These are phyloP conservation scores for Verticillium albo-atrum DNA, from an alignment of 2,329 filamentous ascomycete genomes.

Conservation along the genomic window DNA sequence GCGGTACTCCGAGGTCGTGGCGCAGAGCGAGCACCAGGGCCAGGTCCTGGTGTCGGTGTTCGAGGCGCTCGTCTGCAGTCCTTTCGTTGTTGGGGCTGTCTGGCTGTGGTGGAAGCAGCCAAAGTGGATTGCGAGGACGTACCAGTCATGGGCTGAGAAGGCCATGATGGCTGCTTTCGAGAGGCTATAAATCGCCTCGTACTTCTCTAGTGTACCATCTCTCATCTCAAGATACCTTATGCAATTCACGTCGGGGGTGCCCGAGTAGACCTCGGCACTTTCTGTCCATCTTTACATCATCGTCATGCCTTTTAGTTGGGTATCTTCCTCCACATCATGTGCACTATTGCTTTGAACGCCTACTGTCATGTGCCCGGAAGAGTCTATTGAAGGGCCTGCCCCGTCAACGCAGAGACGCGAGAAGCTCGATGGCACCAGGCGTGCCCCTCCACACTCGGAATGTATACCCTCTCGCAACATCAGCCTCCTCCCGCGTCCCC, in stretches of 20 bases:
- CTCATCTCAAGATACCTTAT: not conserved
- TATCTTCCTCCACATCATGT: too few species aligned
- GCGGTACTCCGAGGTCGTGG: constrained; percentile 78
- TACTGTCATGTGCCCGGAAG: too few species aligned
- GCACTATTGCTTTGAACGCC: too few species aligned
- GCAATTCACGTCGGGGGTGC: not conserved
- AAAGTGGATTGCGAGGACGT: constrained; percentile 3
- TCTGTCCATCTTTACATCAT: not conserved
- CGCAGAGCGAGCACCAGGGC: constrained; percentile 65
- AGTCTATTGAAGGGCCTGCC: too few species aligned
- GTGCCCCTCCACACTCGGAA: not conserved
- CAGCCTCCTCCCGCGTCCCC: not conserved
- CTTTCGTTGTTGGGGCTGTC: constrained; percentile 6
- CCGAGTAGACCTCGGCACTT: not conserved
- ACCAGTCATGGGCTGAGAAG: not conserved
- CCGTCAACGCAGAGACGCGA: not conserved
- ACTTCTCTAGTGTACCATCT: not conserved
- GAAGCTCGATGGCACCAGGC: not conserved
- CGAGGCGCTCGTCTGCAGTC: constrained; percentile 9
- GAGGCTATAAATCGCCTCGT: not conserved
- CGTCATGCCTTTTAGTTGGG: not conserved
- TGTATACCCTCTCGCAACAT: not conserved
- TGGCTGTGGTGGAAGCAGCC: constrained; percentile 13
- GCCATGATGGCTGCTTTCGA: not conserved
- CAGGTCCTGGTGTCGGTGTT: constrained; percentile 42